Conservation (phyloP, 495 filamentous ascomycete genomes). For the Penicillium lagena region DNA sequence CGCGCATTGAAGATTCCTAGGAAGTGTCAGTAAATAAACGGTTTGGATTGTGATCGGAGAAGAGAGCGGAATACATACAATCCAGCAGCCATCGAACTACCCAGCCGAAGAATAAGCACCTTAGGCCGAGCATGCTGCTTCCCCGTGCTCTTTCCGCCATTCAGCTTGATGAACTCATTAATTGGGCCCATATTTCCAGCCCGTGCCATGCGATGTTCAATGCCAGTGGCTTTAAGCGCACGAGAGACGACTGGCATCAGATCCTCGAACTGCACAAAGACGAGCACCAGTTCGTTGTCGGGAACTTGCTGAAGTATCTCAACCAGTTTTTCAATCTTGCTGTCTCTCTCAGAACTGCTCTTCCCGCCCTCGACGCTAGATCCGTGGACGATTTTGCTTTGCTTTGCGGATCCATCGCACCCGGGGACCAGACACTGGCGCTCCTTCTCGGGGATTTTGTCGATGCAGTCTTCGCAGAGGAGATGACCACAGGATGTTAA, state of each 20-base stretch:
- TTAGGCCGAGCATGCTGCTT: slow-evolving; percentile 13
- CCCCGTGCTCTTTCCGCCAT: background rate
- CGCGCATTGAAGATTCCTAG: slow-evolving; percentile 61
- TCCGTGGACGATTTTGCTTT: slow-evolving; percentile 28
- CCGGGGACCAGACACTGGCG: slow-evolving; percentile 17
- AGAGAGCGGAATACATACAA: slow-evolving; percentile 28
- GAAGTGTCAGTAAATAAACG: slow-evolving; percentile 13
- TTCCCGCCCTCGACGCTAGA: slow-evolving; percentile 24
- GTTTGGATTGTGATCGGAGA: background rate
- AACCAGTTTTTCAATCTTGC: slow-evolving; percentile 44
- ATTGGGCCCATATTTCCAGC: background rate
- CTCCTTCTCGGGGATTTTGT: slow-evolving; percentile 5
- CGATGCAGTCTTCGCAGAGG: slow-evolving; percentile 35
- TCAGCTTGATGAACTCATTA: slow-evolving; percentile 2
- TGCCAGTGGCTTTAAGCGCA: slow-evolving; percentile 22
- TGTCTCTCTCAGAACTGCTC: slow-evolving; percentile 23
- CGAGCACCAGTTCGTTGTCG: slow-evolving; percentile 37
- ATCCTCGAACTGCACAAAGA: slow-evolving; percentile 48
- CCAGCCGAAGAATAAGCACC: slow-evolving; percentile 62
- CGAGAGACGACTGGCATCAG: slow-evolving; percentile 27
- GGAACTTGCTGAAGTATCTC: slow-evolving; percentile 36
- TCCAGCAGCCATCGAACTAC: slow-evolving; percentile 60
- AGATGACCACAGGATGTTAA: slow-evolving; percentile 47
- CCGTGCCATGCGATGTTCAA: slow-evolving; percentile 17
- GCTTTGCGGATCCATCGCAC: slow-evolving; percentile 23